Evolutionary conservation across 1,139 yeast species (phyloP).

Genomic region (Yamadazyma taylorii): DNA sequence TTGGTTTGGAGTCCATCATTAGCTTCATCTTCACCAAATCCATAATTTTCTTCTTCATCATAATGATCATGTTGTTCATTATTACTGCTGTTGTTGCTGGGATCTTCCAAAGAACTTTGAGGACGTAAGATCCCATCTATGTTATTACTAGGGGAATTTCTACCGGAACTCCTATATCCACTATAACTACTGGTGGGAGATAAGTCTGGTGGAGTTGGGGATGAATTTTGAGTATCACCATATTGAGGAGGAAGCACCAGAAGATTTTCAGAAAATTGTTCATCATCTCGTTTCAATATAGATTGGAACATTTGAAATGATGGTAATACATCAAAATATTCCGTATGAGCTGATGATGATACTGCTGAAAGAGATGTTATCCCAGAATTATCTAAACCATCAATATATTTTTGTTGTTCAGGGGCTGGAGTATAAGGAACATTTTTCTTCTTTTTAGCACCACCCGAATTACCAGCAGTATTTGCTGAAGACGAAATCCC

Average conservation of each 20-base stretch:
- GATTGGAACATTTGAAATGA: conserved; percentile 65
- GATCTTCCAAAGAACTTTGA: conserved; percentile 5
- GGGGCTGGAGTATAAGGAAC: conserved; percentile 37
- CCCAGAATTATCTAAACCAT: conserved; percentile 18
- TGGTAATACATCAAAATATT: conserved; percentile 56
- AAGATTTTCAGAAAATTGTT: conserved; percentile 41
- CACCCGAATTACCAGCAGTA: too few species aligned
- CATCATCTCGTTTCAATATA: conserved; percentile 49
- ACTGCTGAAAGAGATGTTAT: conserved; percentile 24
- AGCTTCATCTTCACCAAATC: conserved; percentile 24
- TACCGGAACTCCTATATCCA: neutral
- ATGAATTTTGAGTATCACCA: conserved; percentile 33
- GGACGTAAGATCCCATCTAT: conserved; percentile 19
- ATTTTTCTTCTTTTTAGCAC: conserved; percentile 16
- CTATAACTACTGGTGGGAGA: conserved; percentile 16
- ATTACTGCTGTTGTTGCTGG: neutral
- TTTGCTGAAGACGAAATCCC: neutral
- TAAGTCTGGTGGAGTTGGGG: conserved; percentile 25
- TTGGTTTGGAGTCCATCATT: conserved; percentile 14
- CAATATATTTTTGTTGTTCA: conserved; percentile 40
- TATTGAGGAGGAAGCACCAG: conserved; percentile 41
- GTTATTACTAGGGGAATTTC: conserved; percentile 5
- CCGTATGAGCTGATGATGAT: conserved; percentile 37
- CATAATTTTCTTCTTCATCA: conserved; percentile 23
- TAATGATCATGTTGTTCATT: conserved; percentile 3